A percentile compares a stretch with the other conserved stretches of the same genome.
These are phyloP conservation scores for Eucalyptus viminalis DNA, from an alignment of 345 rosid genomes.

Conservation along the genomic window DNA sequence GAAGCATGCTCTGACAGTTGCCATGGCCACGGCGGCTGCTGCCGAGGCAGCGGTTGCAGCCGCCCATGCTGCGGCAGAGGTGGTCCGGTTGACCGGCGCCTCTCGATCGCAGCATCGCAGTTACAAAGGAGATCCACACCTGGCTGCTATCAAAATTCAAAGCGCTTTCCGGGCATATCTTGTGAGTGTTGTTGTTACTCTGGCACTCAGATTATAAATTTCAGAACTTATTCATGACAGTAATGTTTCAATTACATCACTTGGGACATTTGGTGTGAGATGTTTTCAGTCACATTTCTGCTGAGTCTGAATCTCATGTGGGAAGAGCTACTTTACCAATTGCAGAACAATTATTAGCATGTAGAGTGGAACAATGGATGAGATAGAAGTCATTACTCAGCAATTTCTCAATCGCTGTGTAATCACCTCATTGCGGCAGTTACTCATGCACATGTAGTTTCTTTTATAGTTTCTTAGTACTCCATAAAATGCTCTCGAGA, in stretches of 20 bases:
- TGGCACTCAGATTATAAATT: neutral
- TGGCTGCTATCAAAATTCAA: slow-evolving; percentile 71
- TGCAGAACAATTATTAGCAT: neutral
- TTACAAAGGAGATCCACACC: slow-evolving; percentile 5
- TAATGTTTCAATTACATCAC: neutral
- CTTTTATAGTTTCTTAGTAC: neutral
- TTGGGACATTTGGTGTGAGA: neutral
- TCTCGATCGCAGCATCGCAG: slow-evolving; percentile 18
- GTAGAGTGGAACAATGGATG: neutral
- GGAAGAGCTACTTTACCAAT: neutral
- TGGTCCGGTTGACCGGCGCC: slow-evolving; percentile 47
- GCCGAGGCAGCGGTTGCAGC: slow-evolving; percentile 92
- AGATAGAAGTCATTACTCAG: neutral
- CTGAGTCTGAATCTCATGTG: neutral
- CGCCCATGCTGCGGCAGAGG: slow-evolving; percentile 88
- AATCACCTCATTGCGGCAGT: neutral
- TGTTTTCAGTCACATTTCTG: neutral
- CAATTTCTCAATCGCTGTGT: neutral
- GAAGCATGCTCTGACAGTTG: slow-evolving; percentile 68
- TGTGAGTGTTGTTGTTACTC: slow-evolving; percentile 25
- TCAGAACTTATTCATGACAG: neutral
- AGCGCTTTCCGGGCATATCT: slow-evolving; percentile 68
- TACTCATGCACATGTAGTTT: neutral
- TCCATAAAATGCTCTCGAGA: neutral
- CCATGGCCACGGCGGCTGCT: slow-evolving; percentile 78